A percentile compares a stretch with the other conserved stretches of the same genome.
phyloP scores from a whole-genome alignment of 345 rosid genomes.

The Rhizophora mangle region DNA sequence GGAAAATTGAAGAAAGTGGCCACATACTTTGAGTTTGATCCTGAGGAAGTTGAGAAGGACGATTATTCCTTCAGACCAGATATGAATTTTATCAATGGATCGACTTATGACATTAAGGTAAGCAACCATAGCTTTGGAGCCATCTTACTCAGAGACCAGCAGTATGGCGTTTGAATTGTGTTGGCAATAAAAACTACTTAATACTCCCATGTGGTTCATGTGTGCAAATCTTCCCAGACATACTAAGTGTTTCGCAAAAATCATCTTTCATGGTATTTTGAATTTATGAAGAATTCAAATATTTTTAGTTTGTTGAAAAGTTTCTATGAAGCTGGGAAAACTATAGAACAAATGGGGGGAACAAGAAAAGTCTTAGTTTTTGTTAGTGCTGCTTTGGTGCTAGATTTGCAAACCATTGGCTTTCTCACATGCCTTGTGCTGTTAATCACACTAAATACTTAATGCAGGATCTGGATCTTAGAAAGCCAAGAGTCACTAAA shows the following conservation, averaged over 20 bases:
- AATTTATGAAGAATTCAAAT: background rate
- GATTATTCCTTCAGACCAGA: constrained; percentile 48
- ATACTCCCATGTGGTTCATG: too few relatives aligned
- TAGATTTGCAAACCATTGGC: background rate
- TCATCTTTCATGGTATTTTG: background rate
- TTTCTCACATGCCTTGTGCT: background rate
- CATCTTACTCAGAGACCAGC: background rate
- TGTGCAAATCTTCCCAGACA: too few relatives aligned
- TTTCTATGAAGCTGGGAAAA: background rate
- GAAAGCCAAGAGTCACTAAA: constrained; percentile 37
- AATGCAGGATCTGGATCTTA: constrained; percentile 59
- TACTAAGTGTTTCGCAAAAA: background rate
- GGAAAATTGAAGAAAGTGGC: constrained; percentile 47
- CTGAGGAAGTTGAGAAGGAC: constrained; percentile 26
- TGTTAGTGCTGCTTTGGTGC: background rate
- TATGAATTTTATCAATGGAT: constrained; percentile 16
- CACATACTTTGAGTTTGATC: constrained; percentile 25
- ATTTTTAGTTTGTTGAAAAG: background rate
- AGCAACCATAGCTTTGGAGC: background rate
- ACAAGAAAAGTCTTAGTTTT: background rate
- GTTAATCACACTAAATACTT: background rate
- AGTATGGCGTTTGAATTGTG: background rate
- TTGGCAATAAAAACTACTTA: too few relatives aligned
- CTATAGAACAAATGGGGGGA: background rate
- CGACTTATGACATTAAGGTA: constrained; percentile 42